Evolutionary conservation across 441 rosid genomes (phyloP).

Genomic region (Manihot esculenta): DNA sequence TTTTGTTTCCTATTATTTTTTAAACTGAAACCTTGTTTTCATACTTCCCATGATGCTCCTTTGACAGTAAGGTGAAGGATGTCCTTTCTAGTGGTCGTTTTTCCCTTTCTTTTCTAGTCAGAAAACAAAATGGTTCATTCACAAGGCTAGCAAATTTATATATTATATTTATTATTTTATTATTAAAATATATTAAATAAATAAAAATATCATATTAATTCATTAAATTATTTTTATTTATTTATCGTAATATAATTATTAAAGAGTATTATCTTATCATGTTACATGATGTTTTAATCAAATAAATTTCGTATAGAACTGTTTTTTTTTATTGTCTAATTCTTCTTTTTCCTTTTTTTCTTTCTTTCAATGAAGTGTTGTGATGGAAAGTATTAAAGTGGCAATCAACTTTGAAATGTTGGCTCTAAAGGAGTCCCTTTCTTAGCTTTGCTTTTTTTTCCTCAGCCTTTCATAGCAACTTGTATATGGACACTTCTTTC

Average conservation of each 20-base stretch:
- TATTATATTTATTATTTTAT: too few species aligned
- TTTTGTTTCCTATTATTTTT: background rate
- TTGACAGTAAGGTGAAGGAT: background rate
- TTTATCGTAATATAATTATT: too few species aligned
- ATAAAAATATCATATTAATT: too few species aligned
- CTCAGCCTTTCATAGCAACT: background rate
- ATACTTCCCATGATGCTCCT: background rate
- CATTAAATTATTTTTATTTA: too few species aligned
- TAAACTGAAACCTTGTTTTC: background rate
- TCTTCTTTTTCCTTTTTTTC: too few species aligned
- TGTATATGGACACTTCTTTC: background rate
- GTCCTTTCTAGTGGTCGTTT: background rate
- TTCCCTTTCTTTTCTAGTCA: background rate
- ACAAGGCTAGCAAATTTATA: too few species aligned
- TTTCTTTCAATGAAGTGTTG: background rate
- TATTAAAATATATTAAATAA: too few species aligned
- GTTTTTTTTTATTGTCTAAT: background rate
- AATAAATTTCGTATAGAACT: background rate
- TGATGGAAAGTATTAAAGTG: conserved; percentile 4
- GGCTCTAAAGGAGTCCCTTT: background rate
- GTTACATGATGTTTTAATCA: conserved; percentile 7
- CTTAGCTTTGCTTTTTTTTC: background rate
- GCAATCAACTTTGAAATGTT: conserved; percentile 1
- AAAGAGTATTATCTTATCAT: too few species aligned
- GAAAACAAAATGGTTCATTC: background rate